Evolutionary conservation across 2,329 filamentous ascomycete species (phyloP), one percentile per base, ranked within the genome.

Genomic region (Cytospora paraplurivora): DNA sequence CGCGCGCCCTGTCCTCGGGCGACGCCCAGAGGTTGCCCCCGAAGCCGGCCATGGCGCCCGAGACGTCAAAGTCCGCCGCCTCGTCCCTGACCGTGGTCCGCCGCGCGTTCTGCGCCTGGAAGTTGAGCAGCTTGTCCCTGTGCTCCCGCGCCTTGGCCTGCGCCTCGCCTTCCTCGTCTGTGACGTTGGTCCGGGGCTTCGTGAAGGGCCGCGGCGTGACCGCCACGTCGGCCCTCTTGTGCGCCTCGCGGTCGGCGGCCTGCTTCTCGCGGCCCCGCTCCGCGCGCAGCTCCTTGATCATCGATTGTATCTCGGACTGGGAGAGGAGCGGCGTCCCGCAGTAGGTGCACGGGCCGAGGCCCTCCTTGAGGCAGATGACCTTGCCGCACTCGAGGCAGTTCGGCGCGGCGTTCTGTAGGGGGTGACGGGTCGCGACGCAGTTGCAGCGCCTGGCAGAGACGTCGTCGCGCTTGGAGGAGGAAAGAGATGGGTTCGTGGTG

Each of bases 371-470:
- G 74, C 95, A 99, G 61, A 98, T 89, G 13, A 99, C 92, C 74
- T 98, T 98, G 64, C 95, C 95, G 71, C 95, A 99, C 52, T 85
- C 88, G 17, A 96, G 79, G 73, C 95, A 99, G 74, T 98, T 99
- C 0, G 95, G 95, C 0, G 93, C 93, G 0, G 94, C 93, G n/a
- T 86, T 86, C 52, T 97, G 89, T 3, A 98, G 84, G 0, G 94
- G 91, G 74, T 99, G 95, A 1, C 91, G 86, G 0, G 90, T 88
- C 0, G 91, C 95, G 71, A 96, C 92, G 75, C 95, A 99, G 70
- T 90, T 90, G 76, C 95, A 99, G 62, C 87, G 87, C 7, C 90
- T 85, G 57, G 86, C 82, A 11, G 79, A 78, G 33, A 87, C 79
- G 66, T 83, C 81, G 8, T 78, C 76, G 1, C 59, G 63, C 60